A percentile compares a stretch with the other conserved stretches of the same genome.
Evolutionary conservation across 2,329 filamentous ascomycete species (phyloP).

Genomic region (Coniochaeta ligniaria): DNA sequence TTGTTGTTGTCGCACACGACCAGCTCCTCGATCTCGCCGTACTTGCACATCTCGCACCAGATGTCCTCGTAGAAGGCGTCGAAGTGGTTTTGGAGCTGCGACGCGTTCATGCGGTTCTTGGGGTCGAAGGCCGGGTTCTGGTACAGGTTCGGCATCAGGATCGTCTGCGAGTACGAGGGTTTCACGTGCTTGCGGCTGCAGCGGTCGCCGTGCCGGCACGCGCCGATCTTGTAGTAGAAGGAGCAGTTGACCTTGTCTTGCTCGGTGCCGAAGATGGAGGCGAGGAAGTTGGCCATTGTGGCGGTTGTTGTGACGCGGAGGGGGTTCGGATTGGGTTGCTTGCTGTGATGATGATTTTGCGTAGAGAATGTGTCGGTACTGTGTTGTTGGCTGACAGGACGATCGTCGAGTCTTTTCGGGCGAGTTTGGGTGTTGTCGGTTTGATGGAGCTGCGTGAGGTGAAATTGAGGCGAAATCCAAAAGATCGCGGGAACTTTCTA

Average conservation of each 20-base stretch:
- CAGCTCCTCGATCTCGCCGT: conserved; percentile 93
- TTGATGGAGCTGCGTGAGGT: not conserved
- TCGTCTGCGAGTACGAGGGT: conserved; percentile 94
- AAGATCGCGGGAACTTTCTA: not conserved
- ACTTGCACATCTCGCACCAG: conserved; percentile 99
- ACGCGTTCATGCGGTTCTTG: conserved; percentile 93
- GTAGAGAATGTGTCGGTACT: not conserved
- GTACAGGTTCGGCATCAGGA: conserved; percentile 97
- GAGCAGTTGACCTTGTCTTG: conserved; percentile 99
- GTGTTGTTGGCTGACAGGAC: not conserved
- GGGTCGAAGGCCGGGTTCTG: conserved; percentile 97
- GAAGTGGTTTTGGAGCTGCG: conserved; percentile 97
- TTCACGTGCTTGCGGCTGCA: conserved; percentile 99
- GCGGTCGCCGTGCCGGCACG: conserved; percentile 95
- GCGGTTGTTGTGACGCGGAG: not conserved
- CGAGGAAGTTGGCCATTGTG: conserved; percentile 92
- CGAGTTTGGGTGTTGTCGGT: not conserved
- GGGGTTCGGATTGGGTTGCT: not conserved
- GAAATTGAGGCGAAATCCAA: not conserved
- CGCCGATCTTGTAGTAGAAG: conserved; percentile 99
- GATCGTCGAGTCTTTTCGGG: not conserved
- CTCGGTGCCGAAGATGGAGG: conserved; percentile 98
- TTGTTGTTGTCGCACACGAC: conserved; percentile 99
- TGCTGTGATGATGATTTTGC: too few species aligned
- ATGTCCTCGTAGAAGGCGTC: conserved; percentile 99